Conservation (phyloP, 2,329 filamentous ascomycete genomes). For the Verticillium isaacii region DNA sequence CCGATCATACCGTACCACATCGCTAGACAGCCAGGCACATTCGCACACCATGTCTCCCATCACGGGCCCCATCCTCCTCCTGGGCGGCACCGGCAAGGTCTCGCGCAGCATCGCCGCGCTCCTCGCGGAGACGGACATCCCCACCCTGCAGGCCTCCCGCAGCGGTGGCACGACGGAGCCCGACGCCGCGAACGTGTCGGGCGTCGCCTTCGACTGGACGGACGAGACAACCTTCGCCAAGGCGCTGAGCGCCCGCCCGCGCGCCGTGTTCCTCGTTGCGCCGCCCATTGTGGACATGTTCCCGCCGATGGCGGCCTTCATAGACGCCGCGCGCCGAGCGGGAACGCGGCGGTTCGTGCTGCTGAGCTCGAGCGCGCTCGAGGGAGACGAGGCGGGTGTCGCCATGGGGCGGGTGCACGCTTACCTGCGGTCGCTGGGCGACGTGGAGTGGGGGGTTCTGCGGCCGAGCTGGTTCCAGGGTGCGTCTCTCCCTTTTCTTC, state of each 20-base stretch:
- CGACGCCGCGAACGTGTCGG: conserved; percentile 8
- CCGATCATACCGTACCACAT: not conserved
- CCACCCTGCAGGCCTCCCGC: conserved; percentile 32
- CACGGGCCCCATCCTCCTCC: conserved; percentile 26
- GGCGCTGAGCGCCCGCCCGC: conserved; percentile 20
- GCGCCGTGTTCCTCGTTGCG: conserved; percentile 33
- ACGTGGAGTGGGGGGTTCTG: conserved; percentile 33
- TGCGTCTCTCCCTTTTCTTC: conserved; percentile 15
- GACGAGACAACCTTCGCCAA: conserved; percentile 32
- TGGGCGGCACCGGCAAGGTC: conserved; percentile 41
- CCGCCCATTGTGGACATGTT: conserved; percentile 26
- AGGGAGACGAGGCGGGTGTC: conserved; percentile 27
- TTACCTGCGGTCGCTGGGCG: conserved; percentile 31
- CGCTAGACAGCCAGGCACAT: not conserved
- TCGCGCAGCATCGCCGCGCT: conserved; percentile 31
- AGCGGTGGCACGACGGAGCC: conserved; percentile 16
- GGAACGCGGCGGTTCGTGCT: conserved; percentile 40
- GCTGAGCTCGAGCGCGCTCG: conserved; percentile 27
- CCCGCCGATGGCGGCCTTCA: conserved; percentile 30
- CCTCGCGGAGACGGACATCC: conserved; percentile 21
- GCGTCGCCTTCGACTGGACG: conserved; percentile 39
- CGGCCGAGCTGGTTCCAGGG: conserved; percentile 45
- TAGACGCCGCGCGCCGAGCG: conserved; percentile 31
- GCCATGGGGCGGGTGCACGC: conserved; percentile 29
- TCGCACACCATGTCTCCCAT: not conserved